Evolutionary conservation across 179 eudicot genomes (phyloP), one percentile per base, ranked within the genome.

Genomic region (Patellifolia procumbens): DNA sequence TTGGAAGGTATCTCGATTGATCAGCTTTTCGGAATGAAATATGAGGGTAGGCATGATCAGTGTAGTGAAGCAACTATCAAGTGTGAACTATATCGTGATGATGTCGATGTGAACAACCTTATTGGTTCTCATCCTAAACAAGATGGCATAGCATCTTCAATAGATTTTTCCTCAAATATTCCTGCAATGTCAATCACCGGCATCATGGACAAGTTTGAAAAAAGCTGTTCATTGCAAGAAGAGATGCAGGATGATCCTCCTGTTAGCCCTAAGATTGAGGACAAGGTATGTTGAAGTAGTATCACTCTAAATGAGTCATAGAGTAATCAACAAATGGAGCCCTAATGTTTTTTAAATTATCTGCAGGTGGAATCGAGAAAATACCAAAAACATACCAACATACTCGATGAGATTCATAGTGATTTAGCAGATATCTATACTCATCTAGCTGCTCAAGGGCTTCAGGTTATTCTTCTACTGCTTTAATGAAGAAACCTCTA

Each of bases 231-330:
- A 69, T 6, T 49, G 60, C 49, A 59, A 16, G 60, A 59, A 29
- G 74, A 56, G 19, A 77, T 43, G 61, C 80, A 60, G 74, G 73
- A 66, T 52, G 37, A 53, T 53, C 13, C 65, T 37, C 16, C 35
- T 52, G 65, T 10, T 28, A 75, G 19, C 15, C 61, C 31, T 24
- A 66, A 28, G 20, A 11, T 28, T 29, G 31, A 72, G 42, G 76
- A 64, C n/a, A 53, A 78, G 20, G 80, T 77, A 60, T 77, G 75
- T 77, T 73, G 17, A n/a, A 46, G 63, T 43, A 56, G 68, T 55
- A 45, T 58, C 19, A 39, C n/a, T 15, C 26, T n/a, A n/a, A 15
- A 0, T 28, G n/a, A 24, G 56, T 68, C 8, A 3, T 28, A 29
- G 1, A 48, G 37, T 45, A n/a, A n/a, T 48, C 42, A n/a, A 20